Base-by-base conservation (phyloP, 371 early-diverging fungal species). In the Amoeboaphelidium occidentale region DNA sequence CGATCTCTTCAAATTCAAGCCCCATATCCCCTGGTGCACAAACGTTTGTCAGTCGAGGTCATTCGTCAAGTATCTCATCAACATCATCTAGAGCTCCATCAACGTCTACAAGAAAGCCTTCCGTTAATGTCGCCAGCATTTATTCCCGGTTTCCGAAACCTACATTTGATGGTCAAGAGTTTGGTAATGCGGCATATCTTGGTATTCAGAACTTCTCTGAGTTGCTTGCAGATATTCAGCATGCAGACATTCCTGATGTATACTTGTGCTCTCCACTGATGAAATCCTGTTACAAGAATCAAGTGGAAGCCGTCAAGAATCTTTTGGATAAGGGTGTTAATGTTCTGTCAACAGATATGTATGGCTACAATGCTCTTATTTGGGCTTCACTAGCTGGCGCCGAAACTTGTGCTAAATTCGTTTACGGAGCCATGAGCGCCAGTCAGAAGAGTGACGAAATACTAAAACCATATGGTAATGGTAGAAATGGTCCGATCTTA, bases 281-380 rank as follows among this genome's bases (percentile, higher is more conserved):
- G 66, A 66, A 68, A 50, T 66, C 69, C 4, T 51, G 59, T n/a
- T 55, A 53, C 24, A 32, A 46, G 12, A 65, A 65, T 2, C 56
- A 68, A 23, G 10, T 58, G 2, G 32, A 20, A 2, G 17, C 62
- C 0, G 62, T 68, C 23, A n/a, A 45, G 21, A 32, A 45, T 0
- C 20, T 63, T 1, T 2, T 65, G 13, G 39, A 17, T 4, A 50
- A 43, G 14, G 46, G 53, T 0, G 48, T 42, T 0, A 47, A 57
- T 12, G 47, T 55, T 14, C 49, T 63, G 41, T 50, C 39, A 12
- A 3, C 23, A 20, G 64, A 65, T 53, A 32, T 32, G 3, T 2
- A 27, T 0, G 67, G 65, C 3, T 43, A 56, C 39, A 62, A 66
- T 1, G 63, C 69, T 0, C 51, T 69, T 10, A 43, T 55, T 3